Evolutionary conservation across 306 rosid genomes (phyloP), one percentile per base, ranked within the genome.

Genomic region (Casuarina glauca): DNA sequence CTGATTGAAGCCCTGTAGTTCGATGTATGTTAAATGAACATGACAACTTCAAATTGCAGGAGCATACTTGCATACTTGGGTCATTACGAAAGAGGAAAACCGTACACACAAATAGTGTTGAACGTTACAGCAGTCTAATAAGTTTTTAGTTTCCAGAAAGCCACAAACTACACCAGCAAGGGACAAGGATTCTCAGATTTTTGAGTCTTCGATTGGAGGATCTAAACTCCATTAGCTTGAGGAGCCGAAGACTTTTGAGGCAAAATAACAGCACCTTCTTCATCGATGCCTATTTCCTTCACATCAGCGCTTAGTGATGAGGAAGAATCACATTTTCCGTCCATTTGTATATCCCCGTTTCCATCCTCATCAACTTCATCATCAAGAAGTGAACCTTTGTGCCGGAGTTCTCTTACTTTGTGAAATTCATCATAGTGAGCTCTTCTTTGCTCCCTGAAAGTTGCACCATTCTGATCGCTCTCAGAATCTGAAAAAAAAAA

Each of bases 371-470:
- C 97, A n/a, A 52, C 85, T 79, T 90, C 98, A 10, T 91, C 91
- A 16, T 72, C 93, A 4, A 73, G n/a, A 70, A 80, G 51, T 26
- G 97, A 85, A 50, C 89, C 93, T 19, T 83, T 86, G 61, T 80
- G 80, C 48, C 84, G 88, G 41, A 83, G 90, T 86, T 91, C 98
- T 87, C 76, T 90, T 45, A 91, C 93, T 87, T 88, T 93, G 60
- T 81, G 92, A 80, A 80, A 93, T 81, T 93, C 98, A 82, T 93
- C 89, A 57, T 93, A 93, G 81, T 93, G 98, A 80, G 93, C 97
- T 82, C 76, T 93, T 73, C 98, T 84, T 63, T 83, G 97, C 85
- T 91, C 92, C 83, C 83, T 90, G 62, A 93, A 93, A 50, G 84
- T 86, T 79, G 12, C 10, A 76, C 82, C 55, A 41, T 54, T 87